Base-by-base conservation (phyloP, 2,329 filamentous ascomycete genomes). In the Xylariaceae sp. region DNA sequence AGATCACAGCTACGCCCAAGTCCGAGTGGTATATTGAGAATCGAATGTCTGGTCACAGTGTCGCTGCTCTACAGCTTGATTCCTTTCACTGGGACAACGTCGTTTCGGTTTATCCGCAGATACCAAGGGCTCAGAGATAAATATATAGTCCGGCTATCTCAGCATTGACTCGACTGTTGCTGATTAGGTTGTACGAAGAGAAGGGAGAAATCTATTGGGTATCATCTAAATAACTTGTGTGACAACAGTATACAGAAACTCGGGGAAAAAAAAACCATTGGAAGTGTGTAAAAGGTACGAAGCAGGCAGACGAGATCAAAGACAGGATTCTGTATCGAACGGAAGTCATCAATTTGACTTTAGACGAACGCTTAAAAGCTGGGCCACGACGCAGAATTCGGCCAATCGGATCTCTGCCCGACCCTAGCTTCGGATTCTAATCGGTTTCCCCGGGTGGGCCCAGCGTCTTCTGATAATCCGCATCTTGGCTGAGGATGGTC, bases 331-430 rank as follows among this genome's bases (percentile, higher is more conserved):
- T 17, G 28, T 40, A 17, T 33, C 44, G 7, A 16, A 36, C 33
- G 6, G 28, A 31, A 49, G 44, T 6, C n/a, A 46, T 46, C 43
- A 39, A 23, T 47, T 43, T 17, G 24, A 48, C 49, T 41, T 41
- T 24, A 11, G 48, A 43, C 26, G 17, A 11, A 37, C n/a, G n/a
- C n/a, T n/a, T n/a, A n/a, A n/a, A 41, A n/a, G 17, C 23, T 21
- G 8, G 34, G n/a, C 12, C 33, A n/a, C 21, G 21, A 21, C 17
- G 7, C 21, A 5, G 19, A 24, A 41, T 7, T 7, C 6, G 14
- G 21, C 57, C 57, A 60, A 60, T 60, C 53, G 49, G 53, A 57
- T 29, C 12, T 17, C 21, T 44, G 23, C 37, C 46, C 41, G 49
- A 8, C 14, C 33, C 34, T 23, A 7, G 19, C 31, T n/a, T 11